Conservation (phyloP, 139 green algal genomes). For the Tetraselmis striata region DNA sequence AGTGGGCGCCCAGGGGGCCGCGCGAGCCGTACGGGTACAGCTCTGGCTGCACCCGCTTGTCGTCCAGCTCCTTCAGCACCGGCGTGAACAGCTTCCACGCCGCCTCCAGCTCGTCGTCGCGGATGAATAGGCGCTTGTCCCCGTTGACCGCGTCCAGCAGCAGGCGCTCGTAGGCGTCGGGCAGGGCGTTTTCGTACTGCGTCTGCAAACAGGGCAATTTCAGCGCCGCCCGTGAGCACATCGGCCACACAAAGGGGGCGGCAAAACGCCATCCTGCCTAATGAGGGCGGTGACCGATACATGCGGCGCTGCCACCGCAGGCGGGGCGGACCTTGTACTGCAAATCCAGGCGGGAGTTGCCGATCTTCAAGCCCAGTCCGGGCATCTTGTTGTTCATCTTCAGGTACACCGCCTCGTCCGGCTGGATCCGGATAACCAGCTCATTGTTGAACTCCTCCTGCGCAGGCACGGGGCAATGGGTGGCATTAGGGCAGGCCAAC, state of each 20-base stretch:
- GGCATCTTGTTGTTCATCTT: slow-evolving; percentile 99
- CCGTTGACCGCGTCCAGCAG: slow-evolving; percentile 97
- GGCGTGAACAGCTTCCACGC: slow-evolving; percentile 96
- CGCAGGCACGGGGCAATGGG: too few relatives aligned
- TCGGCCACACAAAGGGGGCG: too few relatives aligned
- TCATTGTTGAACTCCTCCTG: slow-evolving; percentile 74
- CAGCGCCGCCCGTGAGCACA: too few relatives aligned
- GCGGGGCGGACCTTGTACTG: slow-evolving; percentile 72
- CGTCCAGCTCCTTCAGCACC: slow-evolving; percentile 60
- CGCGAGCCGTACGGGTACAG: slow-evolving; percentile 95
- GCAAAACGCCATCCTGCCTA: too few relatives aligned
- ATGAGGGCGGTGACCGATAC: too few relatives aligned
- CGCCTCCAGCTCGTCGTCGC: slow-evolving; percentile 90
- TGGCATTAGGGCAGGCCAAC: too few relatives aligned
- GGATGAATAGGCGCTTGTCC: slow-evolving; percentile 82
- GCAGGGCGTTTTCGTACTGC: slow-evolving; percentile 51
- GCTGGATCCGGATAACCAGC: slow-evolving; percentile 96
- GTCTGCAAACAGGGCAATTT: too few relatives aligned
- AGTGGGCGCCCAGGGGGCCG: slow-evolving; percentile 93
- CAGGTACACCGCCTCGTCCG: slow-evolving; percentile 96
- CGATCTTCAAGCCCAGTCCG: slow-evolving; percentile 88
- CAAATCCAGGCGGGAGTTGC: slow-evolving; percentile 87
- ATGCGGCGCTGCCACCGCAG: too few relatives aligned
- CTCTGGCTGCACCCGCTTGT: slow-evolving; percentile 72
- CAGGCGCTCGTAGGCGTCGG: slow-evolving; percentile 96